Conservation (phyloP, 176 grass and related monocot species). For the Aechmea fasciata region DNA sequence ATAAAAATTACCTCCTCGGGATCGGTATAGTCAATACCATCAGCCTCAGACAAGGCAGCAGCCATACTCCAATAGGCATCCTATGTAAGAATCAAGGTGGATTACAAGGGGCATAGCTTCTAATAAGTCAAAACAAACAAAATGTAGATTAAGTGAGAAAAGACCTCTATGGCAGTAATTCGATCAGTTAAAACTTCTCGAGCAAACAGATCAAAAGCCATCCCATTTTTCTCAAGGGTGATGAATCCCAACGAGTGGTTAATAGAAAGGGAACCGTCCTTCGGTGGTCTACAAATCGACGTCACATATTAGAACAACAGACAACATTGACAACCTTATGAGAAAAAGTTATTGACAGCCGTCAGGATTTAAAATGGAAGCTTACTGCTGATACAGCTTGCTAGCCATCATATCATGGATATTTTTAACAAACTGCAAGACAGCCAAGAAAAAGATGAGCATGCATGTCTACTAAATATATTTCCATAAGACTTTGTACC, state of each 20-base stretch:
- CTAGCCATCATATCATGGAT: slow-evolving; percentile 95
- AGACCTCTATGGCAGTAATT: slow-evolving; percentile 80
- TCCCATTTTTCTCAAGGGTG: slow-evolving; percentile 84
- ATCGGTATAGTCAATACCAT: slow-evolving; percentile 93
- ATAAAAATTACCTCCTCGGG: slow-evolving; percentile 66
- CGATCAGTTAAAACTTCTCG: slow-evolving; percentile 68
- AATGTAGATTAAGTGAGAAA: slow-evolving; percentile 25
- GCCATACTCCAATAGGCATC: slow-evolving; percentile 88
- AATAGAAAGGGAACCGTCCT: slow-evolving; percentile 32
- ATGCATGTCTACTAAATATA: background rate
- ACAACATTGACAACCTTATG: background rate
- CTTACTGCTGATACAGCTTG: slow-evolving; percentile 65
- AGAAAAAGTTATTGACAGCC: background rate
- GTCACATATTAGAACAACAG: background rate
- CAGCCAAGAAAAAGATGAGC: slow-evolving; percentile 19
- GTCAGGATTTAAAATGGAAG: slow-evolving; percentile 7
- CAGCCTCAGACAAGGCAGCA: slow-evolving; percentile 89
- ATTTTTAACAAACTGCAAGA: slow-evolving; percentile 80
- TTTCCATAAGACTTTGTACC: background rate
- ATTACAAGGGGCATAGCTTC: background rate
- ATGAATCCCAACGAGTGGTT: slow-evolving; percentile 52
- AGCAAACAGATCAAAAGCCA: slow-evolving; percentile 61
- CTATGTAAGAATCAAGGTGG: slow-evolving; percentile 22
- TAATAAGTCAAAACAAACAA: background rate
- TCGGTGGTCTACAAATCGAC: slow-evolving; percentile 31